A percentile compares a stretch with the other conserved stretches of the same genome.
phyloP scores from a whole-genome alignment of 768 basidiomycete species.

The Podaxis carcinomalis region DNA sequence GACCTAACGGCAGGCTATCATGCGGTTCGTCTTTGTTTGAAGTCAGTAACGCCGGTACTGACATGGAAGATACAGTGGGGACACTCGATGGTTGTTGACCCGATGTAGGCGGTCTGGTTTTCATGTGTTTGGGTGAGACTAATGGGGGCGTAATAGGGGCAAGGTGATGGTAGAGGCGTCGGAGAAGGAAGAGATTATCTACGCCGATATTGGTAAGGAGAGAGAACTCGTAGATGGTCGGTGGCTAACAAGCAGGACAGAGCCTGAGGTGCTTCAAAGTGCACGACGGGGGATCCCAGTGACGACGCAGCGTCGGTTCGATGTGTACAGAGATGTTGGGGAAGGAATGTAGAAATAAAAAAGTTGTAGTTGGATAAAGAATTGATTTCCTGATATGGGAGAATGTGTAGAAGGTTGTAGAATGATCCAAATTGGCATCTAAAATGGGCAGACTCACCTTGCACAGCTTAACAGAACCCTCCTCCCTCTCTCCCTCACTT shows the following conservation, averaged over 20 bases:
- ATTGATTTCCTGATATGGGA: conserved; percentile 31
- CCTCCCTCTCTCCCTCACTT: conserved; percentile 10
- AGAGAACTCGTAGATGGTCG: too few relatives aligned
- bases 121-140: neutral
- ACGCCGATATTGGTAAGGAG: conserved; percentile 73
- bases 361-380: conserved; percentile 24
- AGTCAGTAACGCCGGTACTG: neutral
- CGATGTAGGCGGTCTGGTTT: conserved; percentile 53
- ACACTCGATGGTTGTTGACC: conserved; percentile 88
- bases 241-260: conserved; percentile 15
- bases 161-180: conserved; percentile 68
- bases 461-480: conserved; percentile 17
- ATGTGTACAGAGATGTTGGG: conserved; percentile 78
- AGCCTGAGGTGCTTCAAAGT: conserved; percentile 53
- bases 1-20: conserved; percentile 81
- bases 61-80: conserved; percentile 57
- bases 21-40: conserved; percentile 51
- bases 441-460: conserved; percentile 22
- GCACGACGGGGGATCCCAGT: conserved; percentile 86
- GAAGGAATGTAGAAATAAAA: neutral
- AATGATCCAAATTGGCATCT: conserved; percentile 34
- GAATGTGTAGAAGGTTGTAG: conserved; percentile 40
- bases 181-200: conserved; percentile 76
- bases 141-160: conserved; percentile 46
- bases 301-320: conserved; percentile 87